Percentiles rank a stretch among this genome's conserved stretches.
Conservation (phyloP, 106 monocot genomes). For the Cymbidium sinense region DNA sequence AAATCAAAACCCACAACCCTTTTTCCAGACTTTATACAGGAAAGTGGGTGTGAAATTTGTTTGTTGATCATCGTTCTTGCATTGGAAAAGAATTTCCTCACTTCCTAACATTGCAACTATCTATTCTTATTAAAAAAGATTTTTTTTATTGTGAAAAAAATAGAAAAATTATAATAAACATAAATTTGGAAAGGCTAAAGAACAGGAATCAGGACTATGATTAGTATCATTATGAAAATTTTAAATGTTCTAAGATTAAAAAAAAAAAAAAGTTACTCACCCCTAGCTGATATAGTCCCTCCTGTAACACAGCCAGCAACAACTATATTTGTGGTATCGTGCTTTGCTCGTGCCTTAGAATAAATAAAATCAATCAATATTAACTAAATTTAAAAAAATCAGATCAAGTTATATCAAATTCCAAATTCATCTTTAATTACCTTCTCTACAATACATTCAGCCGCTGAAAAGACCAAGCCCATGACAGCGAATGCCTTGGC, state of each 20-base stretch:
- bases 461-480: constrained; percentile 91
- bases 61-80: too few relatives aligned
- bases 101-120: not conserved
- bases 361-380: constrained; percentile 5
- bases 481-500: constrained; percentile 93
- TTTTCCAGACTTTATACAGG: too few relatives aligned
- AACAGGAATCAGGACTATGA: not conserved
- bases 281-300: constrained; percentile 82
- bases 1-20: too few relatives aligned
- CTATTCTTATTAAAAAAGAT: not conserved
- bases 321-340: constrained; percentile 91
- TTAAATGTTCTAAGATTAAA: not conserved
- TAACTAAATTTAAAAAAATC: not conserved
- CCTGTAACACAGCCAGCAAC: constrained; percentile 96
- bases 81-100: too few relatives aligned
- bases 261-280: constrained; percentile 29
- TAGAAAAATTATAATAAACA: not conserved
- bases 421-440: constrained; percentile 19
- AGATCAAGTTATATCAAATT: not conserved
- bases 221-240: not conserved
- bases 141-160: not conserved
- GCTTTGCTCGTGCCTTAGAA: constrained; percentile 78
- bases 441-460: constrained; percentile 94
- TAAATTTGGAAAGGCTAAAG: not conserved
- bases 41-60: too few relatives aligned